These are phyloP conservation scores for Elymus sibiricus DNA, from an alignment of 176 grass and related monocot genomes.

Conservation along the genomic window DNA sequence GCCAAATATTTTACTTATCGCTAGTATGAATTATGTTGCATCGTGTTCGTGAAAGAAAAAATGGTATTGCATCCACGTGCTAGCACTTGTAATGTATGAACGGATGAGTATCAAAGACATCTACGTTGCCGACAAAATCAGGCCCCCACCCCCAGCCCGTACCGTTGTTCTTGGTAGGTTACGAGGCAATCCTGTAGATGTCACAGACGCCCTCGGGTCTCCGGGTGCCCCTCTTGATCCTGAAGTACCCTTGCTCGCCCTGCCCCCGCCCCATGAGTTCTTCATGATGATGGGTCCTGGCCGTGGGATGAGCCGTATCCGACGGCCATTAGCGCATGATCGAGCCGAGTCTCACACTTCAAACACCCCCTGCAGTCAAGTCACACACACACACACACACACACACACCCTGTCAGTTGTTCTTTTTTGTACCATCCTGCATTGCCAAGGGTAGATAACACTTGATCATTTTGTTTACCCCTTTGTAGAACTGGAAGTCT, in stretches of 20 bases:
- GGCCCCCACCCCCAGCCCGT: constrained; percentile 14
- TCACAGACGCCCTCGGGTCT: constrained; percentile 63
- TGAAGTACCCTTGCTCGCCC: constrained; percentile 73
- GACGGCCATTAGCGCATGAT: constrained; percentile 67
- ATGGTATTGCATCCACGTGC: neutral
- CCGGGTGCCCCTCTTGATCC: constrained; percentile 65
- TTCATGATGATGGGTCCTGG: constrained; percentile 65
- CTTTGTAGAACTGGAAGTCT: constrained; percentile 86
- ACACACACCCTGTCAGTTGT: neutral
- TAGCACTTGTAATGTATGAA: neutral
- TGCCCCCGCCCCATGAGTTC: constrained; percentile 69
- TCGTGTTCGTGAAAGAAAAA: neutral
- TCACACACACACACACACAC: neutral
- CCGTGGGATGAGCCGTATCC: constrained; percentile 61
- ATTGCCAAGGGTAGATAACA: neutral
- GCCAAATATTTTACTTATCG: neutral
- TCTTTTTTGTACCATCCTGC: neutral
- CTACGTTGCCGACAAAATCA: neutral
- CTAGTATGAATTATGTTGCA: neutral
- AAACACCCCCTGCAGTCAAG: constrained; percentile 55
- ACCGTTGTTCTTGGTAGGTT: constrained; percentile 47
- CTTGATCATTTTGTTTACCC: constrained; percentile 42
- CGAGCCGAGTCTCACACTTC: constrained; percentile 56
- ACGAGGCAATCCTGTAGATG: constrained; percentile 74
- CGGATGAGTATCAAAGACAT: constrained; percentile 38